Base-by-base conservation (phyloP, 306 rosid genomes). In the Vicia villosa region DNA sequence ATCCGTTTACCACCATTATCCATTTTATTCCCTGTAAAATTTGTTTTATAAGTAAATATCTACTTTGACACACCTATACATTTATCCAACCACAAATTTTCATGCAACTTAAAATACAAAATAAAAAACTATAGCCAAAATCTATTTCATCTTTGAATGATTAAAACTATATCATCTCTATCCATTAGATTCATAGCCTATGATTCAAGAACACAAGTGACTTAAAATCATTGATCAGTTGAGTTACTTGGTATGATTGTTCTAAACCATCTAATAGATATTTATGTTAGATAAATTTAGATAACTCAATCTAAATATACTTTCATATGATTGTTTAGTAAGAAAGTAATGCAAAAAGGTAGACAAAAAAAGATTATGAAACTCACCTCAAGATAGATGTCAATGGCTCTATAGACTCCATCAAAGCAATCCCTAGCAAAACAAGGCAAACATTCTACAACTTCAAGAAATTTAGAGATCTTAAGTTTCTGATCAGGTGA, bases 401-500 rank as follows among this genome's bases (percentile, higher is more conserved):
- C 95, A 75, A 89, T 80, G 79, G 98, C 92, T 83, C 81, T 87
- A 79, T 84, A 89, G 65, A 84, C 83, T 52, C 86, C 88, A 74
- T 89, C 95, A 74, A 79, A 86, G 76, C 81, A 74, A 50, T 78
- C 87, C 55, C 96, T 84, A 1, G 98, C 88, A 74, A 57, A 80
- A 69, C 86, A 84, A 13, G 96, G 96, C 30, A 92, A 78, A 71
- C 91, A 78, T 54, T 87, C 91, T 10, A 84, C 91, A 68, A 84
- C 86, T 65, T 84, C 91, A 36, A 84, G 79, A 70, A 89, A 92
- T n/a, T 83, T 89, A 41, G 91, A 83, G 60, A 84, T 68, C 60
- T 84, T 83, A 24, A 92, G 91, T 64, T 82, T 84, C 42, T 83
- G 89, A 69, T 89, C 98, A 2, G 95, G 88, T 1, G 96, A 80